A percentile compares a stretch with the other conserved stretches of the same genome.
These are phyloP conservation scores for Paraglomus occultum DNA, from an alignment of 192 early-diverging fungal species.

Conservation along the genomic window DNA sequence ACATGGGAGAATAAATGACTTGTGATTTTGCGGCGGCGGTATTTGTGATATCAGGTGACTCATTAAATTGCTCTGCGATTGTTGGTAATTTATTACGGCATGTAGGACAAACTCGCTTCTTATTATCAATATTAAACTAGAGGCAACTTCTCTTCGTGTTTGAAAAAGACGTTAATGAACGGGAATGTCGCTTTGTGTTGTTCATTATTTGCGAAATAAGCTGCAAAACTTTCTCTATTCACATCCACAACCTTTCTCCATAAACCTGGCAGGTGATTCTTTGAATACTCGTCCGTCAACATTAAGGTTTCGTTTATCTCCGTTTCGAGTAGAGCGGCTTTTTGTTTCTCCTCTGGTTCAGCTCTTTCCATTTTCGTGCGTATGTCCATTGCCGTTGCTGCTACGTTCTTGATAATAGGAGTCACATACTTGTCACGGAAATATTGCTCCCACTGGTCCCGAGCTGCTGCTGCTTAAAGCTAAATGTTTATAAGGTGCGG, in stretches of 20 bases:
- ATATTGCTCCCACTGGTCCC: conserved; percentile 18
- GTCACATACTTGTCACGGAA: background rate
- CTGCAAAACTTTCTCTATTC: background rate
- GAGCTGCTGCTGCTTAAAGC: background rate
- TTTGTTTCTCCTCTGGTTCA: background rate
- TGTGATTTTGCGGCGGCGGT: background rate
- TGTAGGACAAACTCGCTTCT: conserved; percentile 18
- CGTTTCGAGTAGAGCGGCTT: background rate
- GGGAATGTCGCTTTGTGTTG: background rate
- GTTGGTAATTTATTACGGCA: conserved; percentile 21
- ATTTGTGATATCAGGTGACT: background rate
- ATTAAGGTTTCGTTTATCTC: conserved; percentile 18
- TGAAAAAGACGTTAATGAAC: conserved; percentile 20
- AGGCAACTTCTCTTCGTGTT: conserved; percentile 13
- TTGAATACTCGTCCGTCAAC: conserved; percentile 10
- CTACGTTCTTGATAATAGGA: background rate
- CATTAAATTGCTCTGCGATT: conserved; percentile 13
- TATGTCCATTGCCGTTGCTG: background rate
- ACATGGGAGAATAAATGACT: background rate
- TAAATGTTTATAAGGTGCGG: conserved; percentile 3
- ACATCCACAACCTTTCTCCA: conserved; percentile 9
- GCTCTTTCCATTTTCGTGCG: background rate
- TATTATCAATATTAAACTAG: conserved; percentile 22
- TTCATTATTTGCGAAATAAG: conserved; percentile 15
- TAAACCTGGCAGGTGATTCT: background rate